Evolutionary conservation across 2,329 filamentous ascomycete species (phyloP), one percentile per base, ranked within the genome.

Genomic region (Dryadomyces quercivorus): DNA sequence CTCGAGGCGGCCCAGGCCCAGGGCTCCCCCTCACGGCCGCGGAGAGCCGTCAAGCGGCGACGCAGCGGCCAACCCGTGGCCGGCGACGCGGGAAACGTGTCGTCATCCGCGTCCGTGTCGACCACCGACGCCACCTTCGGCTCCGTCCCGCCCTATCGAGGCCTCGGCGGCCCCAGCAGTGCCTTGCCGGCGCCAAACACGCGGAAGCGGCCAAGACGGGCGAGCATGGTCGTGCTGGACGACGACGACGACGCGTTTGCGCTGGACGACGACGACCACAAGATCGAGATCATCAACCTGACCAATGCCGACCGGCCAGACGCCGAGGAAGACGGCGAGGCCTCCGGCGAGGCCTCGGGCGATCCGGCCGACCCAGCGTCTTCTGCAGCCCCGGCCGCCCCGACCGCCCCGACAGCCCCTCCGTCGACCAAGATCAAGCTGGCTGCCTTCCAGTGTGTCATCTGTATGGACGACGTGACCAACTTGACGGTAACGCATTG

Each of bases 401-500:
- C 44, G 18, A 5, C 44, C 2, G 20, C 44, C 2, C 44, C 20
- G 20, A 2, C 44, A 13, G 6, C 51, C 8, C 21, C 47, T 12
- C n/a, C 71, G 51, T 75, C 77, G 51, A 77, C 74, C 12, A 72
- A 67, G 51, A 65, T 72, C 62, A 80, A 77, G 63, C 65, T 85
- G 16, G 70, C 73, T 47, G 69, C 71, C 4, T 81, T 84, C 50
- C 78, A 84, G 65, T 85, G 82, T 58, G 79, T 81, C 46, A 85
- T 85, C 56, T 85, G 82, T 66, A 81, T 85, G 78, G 82, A 85
- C 57, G 72, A 80, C 57, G 75, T 72, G 26, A 75, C 73, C 1
- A 70, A 72, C 31, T 61, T 85, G 57, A 83, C 80, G 1, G 76
- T 84, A 48, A 85, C 82, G 2, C 78, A 84, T 65, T 85, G 82